Conservation (phyloP, 2,329 filamentous ascomycete genomes). For the Cercospora sp. region DNA sequence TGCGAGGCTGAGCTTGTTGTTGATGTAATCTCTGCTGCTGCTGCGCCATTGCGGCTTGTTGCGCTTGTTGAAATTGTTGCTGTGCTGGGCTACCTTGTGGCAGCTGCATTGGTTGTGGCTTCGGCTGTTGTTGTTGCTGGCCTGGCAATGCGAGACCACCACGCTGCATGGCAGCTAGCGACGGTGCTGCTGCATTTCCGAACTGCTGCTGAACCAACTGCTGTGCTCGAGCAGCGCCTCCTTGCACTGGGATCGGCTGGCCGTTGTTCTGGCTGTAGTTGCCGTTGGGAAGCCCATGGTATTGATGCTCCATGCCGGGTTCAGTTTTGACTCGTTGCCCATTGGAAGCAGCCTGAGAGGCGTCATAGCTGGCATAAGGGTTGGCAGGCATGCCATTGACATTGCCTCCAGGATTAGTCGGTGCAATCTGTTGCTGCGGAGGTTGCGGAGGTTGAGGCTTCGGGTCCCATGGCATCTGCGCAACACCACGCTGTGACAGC, state of each 20-base stretch:
- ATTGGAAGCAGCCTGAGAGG: slow-evolving; percentile 40
- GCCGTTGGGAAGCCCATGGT: slow-evolving; percentile 32
- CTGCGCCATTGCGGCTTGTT: slow-evolving; percentile 41
- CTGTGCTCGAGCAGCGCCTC: slow-evolving; percentile 49
- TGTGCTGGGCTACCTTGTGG: slow-evolving; percentile 41
- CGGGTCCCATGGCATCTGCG: slow-evolving; percentile 93
- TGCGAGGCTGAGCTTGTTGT: slow-evolving; percentile 37
- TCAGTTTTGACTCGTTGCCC: slow-evolving; percentile 56
- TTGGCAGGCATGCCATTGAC: slow-evolving; percentile 27
- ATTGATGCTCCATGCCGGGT: slow-evolving; percentile 41
- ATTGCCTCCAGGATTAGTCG: slow-evolving; percentile 31
- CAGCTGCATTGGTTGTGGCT: slow-evolving; percentile 40
- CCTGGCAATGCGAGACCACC: slow-evolving; percentile 40
- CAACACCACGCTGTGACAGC: slow-evolving; percentile 79
- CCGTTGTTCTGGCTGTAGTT: slow-evolving; percentile 29
- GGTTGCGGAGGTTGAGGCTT: slow-evolving; percentile 62
- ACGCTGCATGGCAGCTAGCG: slow-evolving; percentile 60
- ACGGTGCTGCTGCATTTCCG: slow-evolving; percentile 63
- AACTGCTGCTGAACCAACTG: slow-evolving; percentile 60
- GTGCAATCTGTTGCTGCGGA: slow-evolving; percentile 35
- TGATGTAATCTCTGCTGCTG: slow-evolving; percentile 39
- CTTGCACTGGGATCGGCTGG: slow-evolving; percentile 36
- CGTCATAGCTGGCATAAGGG: slow-evolving; percentile 26
- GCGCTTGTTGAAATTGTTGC: slow-evolving; percentile 41
- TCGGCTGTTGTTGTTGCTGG: slow-evolving; percentile 32